These are phyloP conservation scores for Coelastrella sp. DNA, from an alignment of 139 green algal species.

Conservation along the genomic window DNA sequence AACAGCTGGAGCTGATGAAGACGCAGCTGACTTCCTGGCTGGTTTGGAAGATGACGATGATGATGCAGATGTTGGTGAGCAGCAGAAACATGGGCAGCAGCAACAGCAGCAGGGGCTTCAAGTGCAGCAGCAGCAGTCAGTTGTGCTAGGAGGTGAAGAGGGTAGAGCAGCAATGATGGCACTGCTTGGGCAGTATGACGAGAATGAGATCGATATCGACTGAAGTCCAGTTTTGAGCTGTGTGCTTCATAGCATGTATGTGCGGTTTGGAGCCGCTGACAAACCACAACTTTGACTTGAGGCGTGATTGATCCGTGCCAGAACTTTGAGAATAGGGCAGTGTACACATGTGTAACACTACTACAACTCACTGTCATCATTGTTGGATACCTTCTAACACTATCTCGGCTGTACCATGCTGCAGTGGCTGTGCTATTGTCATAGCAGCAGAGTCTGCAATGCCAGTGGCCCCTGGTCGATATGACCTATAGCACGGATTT, in stretches of 20 bases:
- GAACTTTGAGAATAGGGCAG: too few species aligned
- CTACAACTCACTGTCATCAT: too few species aligned
- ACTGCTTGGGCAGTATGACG: constrained; percentile 44
- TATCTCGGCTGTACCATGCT: too few species aligned
- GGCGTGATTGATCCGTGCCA: too few species aligned
- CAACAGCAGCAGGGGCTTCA: not conserved
- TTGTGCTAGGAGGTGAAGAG: not conserved
- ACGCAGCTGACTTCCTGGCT: constrained; percentile 26
- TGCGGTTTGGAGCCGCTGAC: not conserved
- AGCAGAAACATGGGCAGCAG: constrained; percentile 1
- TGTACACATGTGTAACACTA: too few species aligned
- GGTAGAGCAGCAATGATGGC: constrained; percentile 32
- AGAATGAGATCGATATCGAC: constrained; percentile 41
- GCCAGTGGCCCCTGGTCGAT: too few species aligned
- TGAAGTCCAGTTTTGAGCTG: too few species aligned
- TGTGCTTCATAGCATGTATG: not conserved
- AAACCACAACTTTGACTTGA: not conserved
- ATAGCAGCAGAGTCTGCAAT: too few species aligned
- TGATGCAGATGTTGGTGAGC: too few species aligned
- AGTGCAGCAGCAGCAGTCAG: constrained; percentile 25
- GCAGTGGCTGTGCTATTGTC: too few species aligned
- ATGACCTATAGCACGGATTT: too few species aligned
- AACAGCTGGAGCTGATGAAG: constrained; percentile 11
- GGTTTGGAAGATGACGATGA: constrained; percentile 32
- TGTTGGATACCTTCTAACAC: too few species aligned